A percentile compares a stretch with the other conserved stretches of the same genome.
phyloP scores from a whole-genome alignment of 768 basidiomycete genomes.

The Amanita rimosa region DNA sequence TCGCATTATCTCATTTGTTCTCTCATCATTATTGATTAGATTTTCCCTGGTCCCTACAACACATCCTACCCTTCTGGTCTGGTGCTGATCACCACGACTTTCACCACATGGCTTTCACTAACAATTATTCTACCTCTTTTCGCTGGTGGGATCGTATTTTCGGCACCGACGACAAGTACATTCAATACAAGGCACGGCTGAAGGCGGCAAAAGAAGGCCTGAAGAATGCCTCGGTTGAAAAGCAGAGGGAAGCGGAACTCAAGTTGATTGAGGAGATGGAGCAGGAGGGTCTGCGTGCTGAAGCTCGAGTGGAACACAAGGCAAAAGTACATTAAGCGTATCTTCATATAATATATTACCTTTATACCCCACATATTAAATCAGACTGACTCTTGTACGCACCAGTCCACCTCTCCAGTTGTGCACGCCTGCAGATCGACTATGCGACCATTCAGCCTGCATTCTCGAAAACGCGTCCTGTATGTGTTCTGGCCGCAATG shows the following conservation, averaged over 20 bases:
- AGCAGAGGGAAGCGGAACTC: slow-evolving; percentile 44
- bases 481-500: slow-evolving; percentile 76
- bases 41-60: slow-evolving; percentile 95
- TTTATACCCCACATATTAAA: slow-evolving; percentile 27
- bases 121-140: slow-evolving; percentile 92
- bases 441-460: slow-evolving; percentile 78
- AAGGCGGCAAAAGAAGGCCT: slow-evolving; percentile 45
- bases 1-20: neutral
- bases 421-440: slow-evolving; percentile 75
- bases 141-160: slow-evolving; percentile 86
- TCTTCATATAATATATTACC: too few relatives aligned
- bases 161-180: slow-evolving; percentile 89
- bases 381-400: slow-evolving; percentile 70
- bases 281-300: slow-evolving; percentile 59
- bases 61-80: slow-evolving; percentile 92
- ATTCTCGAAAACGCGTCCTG: slow-evolving; percentile 86
- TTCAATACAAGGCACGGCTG: slow-evolving; percentile 61
- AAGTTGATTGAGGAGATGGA: slow-evolving; percentile 61
- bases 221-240: slow-evolving; percentile 41
- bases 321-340: slow-evolving; percentile 6
- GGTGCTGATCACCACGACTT: slow-evolving; percentile 98
- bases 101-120: slow-evolving; percentile 94
- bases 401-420: slow-evolving; percentile 85
- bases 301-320: slow-evolving; percentile 35
- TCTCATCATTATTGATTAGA: slow-evolving; percentile 29